These are phyloP conservation scores for Trichosporon sp. DNA, from an alignment of 1,284 basidiomycete species.

Conservation along the genomic window DNA sequence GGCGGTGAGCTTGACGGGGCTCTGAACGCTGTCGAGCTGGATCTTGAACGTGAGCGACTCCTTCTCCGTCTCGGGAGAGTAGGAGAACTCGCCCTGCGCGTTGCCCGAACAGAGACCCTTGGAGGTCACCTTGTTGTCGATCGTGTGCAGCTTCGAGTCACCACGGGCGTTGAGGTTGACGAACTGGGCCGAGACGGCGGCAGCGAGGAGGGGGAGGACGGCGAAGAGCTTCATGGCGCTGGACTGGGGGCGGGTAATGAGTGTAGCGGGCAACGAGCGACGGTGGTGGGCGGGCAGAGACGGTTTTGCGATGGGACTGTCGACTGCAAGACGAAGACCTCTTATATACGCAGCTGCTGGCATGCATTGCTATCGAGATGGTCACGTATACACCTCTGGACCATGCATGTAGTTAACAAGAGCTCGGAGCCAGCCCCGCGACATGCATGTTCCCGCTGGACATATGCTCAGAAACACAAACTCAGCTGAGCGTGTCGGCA, in stretches of 20 bases:
- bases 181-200: conserved; percentile 3
- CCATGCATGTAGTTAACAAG: no score
- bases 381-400: not conserved
- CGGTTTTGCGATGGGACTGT: not conserved
- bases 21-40: conserved; percentile 6
- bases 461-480: not conserved
- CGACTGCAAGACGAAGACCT: not conserved
- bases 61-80: conserved; percentile 4
- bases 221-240: conserved; percentile 8
- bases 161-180: not conserved
- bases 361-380: not conserved
- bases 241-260: not conserved
- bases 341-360: not conserved
- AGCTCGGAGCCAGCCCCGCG: not conserved
- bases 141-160: not conserved
- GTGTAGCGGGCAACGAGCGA: not conserved
- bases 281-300: not conserved
- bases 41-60: conserved; percentile 7
- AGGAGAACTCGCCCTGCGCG: conserved; percentile 7
- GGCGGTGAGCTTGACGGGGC: conserved; percentile 5
- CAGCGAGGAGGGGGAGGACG: conserved; percentile 5
- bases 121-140: conserved; percentile 10
- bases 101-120: conserved; percentile 13
- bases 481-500: not conserved
- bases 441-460: not conserved